Evolutionary conservation across 2,329 filamentous ascomycete species (phyloP).

Genomic region (Colletotrichum cordylinicola): DNA sequence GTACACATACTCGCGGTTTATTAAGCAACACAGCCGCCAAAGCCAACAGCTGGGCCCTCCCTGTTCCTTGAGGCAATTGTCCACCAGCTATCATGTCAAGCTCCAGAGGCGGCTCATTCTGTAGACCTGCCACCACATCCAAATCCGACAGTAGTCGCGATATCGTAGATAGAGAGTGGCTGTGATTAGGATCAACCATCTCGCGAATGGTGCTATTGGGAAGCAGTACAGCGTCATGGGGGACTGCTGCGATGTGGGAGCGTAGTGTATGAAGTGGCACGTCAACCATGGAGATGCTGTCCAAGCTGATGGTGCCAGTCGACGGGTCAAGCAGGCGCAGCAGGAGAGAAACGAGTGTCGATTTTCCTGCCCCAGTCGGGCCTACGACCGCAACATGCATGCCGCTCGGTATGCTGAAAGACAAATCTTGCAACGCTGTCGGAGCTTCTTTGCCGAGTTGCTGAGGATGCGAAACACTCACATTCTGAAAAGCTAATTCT

Average conservation of each 20-base stretch:
- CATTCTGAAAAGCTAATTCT: not conserved
- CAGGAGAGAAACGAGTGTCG: not conserved
- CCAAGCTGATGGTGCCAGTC: not conserved
- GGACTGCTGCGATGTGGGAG: not conserved
- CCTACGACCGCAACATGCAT: not conserved
- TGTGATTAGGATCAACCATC: not conserved
- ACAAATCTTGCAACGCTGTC: not conserved
- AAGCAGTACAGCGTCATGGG: not conserved
- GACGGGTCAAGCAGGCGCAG: not conserved
- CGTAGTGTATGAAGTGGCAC: not conserved
- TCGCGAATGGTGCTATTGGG: not conserved
- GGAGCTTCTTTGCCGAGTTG: not conserved
- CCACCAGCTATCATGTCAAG: not conserved
- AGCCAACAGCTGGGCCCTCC: not conserved
- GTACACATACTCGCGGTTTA: not conserved
- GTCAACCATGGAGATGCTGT: not conserved
- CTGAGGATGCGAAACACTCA: not conserved
- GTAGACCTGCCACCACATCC: not conserved
- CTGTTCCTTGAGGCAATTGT: not conserved
- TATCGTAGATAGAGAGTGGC: not conserved
- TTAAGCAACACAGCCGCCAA: not conserved
- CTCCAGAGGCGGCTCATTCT: not conserved
- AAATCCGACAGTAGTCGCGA: not conserved
- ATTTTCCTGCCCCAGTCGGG: not conserved
- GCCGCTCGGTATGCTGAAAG: not conserved